These are phyloP conservation scores for Dactylellina cionopaga DNA, from an alignment of 2,329 filamentous ascomycete species.

Conservation along the genomic window DNA sequence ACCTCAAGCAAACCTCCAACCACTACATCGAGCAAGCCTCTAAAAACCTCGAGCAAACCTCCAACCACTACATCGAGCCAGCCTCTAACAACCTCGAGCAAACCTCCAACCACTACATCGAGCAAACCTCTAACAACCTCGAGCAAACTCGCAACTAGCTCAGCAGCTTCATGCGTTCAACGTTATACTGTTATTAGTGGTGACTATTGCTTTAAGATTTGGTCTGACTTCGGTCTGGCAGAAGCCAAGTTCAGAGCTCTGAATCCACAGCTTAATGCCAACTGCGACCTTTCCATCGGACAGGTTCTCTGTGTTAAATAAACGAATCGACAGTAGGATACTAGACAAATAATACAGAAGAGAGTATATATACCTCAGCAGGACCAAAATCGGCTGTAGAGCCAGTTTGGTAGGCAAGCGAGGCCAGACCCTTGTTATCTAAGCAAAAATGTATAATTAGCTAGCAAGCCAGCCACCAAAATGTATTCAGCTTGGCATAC, in stretches of 20 bases:
- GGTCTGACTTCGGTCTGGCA: slow-evolving; percentile 4
- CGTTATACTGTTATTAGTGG: slow-evolving; percentile 7
- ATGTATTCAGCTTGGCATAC: no score
- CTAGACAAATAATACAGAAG: no score
- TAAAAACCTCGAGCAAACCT: no score
- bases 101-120: background rate
- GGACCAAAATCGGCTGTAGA: no score
- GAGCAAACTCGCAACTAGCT: background rate
- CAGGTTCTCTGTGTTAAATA: background rate
- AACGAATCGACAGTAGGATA: no score
- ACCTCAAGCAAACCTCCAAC: background rate
- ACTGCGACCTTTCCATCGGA: slow-evolving; percentile 1
- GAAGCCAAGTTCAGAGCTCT: slow-evolving; percentile 3
- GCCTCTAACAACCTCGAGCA: background rate
- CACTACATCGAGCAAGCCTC: background rate
- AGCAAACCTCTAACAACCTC: background rate
- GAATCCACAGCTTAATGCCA: slow-evolving; percentile 9
- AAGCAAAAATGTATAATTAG: no score
- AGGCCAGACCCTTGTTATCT: no score
- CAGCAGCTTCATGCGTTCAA: slow-evolving; percentile 5
- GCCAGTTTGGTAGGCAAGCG: no score
- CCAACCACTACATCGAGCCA: no score
- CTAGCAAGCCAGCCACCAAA: no score
- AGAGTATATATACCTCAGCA: no score
- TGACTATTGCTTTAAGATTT: slow-evolving; percentile 28